Evolutionary conservation across 2,329 filamentous ascomycete genomes (phyloP), one percentile per base, ranked within the genome.

Genomic region (Alternaria dauci): DNA sequence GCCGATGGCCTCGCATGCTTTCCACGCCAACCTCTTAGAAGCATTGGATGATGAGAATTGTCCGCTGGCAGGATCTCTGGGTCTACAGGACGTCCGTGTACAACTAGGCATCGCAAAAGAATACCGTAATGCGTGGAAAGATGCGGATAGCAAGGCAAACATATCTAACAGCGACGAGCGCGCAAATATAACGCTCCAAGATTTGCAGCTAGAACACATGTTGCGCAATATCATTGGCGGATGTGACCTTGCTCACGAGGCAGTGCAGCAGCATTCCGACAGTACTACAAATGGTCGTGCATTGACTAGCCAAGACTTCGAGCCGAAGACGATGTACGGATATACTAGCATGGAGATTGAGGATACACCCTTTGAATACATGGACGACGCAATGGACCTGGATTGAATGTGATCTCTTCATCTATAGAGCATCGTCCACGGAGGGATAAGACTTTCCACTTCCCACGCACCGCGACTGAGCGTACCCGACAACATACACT

Each of bases 51-150:
- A 85, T n/a, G 74, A 80, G 6, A 75, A 74, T 0, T 88, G 87
- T 43, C 88, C 88, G 0, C 79, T 92, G 0, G 80, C 87, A 48
- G 70, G 63, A 0, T 81, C 84, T 0, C 76, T 92, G 2, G 89
- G 89, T 0, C 67, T 61, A 0, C 85, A 85, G 0, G 81, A 85
- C 3, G 86, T 88, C 5, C 81, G 84, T 11, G 78, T 80, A n/a
- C 86, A 89, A 54, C 81, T 93, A 4, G 82, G 83, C 52, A 81
- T 86, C 55, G 90, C 90, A 1, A 92, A 92, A 72, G 88, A 91
- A 65, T 82, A 91, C 57, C 81, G 90, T 1, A 92, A 92, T 66
- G 81, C 87, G 9, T 92, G 90, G 90, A 92, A 92, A 78, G 86
- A 88, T 55, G 88, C 86, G 0, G 86, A 88, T 38, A 82, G 86